These are phyloP conservation scores for Dactylellina sp. DNA, from an alignment of 2,329 filamentous ascomycete genomes.

Conservation along the genomic window DNA sequence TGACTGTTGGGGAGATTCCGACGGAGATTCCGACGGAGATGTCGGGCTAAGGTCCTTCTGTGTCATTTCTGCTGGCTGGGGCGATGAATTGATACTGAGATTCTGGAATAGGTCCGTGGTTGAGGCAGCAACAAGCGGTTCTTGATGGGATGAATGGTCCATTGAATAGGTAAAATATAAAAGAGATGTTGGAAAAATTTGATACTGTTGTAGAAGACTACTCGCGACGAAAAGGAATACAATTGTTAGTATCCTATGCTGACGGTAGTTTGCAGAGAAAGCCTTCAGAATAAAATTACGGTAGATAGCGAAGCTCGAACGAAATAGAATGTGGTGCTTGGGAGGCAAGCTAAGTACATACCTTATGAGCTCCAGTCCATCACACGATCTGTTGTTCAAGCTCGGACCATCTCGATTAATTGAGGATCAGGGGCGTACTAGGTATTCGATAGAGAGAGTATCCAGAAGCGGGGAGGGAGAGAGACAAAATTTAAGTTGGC, in stretches of 20 bases:
- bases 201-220: background rate
- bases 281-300: no score
- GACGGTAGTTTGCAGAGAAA: background rate
- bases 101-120: background rate
- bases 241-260: background rate
- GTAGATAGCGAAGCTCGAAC: background rate
- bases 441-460: no score
- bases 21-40: constrained; percentile 3
- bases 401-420: background rate
- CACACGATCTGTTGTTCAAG: background rate
- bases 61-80: no score
- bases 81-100: constrained; percentile 2
- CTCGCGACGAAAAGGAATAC: background rate
- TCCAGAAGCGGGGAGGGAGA: background rate
- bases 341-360: background rate
- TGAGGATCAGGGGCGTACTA: no score
- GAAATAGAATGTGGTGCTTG: background rate
- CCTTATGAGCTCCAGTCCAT: background rate
- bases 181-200: background rate
- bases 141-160: constrained; percentile 22
- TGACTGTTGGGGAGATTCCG: constrained; percentile 16
- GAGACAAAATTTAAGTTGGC: no score
- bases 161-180: constrained; percentile 5
- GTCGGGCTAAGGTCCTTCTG: no score
- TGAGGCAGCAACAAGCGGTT: constrained; percentile 11